These are phyloP conservation scores for Elsinoe perseae DNA, from an alignment of 2,329 filamentous ascomycete genomes.

Conservation along the genomic window DNA sequence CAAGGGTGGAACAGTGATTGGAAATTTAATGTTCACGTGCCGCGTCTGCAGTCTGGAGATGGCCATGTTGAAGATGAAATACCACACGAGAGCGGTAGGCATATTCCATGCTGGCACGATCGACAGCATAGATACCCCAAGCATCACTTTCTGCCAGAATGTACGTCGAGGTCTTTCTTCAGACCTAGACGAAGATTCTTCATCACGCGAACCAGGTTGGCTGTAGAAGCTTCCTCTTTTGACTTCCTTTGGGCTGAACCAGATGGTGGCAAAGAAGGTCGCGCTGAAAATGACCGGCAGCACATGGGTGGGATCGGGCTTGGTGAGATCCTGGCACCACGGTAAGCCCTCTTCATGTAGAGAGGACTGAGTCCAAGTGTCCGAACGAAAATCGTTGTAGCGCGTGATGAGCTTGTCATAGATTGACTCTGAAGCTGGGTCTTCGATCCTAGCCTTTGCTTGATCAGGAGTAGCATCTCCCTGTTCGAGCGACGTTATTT, in stretches of 20 bases:
- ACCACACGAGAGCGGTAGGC: conserved; percentile 13
- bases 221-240: conserved; percentile 12
- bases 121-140: conserved; percentile 5
- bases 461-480: not conserved
- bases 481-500: not conserved
- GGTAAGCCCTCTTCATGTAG: not conserved
- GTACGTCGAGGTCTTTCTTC: not conserved
- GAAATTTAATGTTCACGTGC: not conserved
- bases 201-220: not conserved
- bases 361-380: conserved; percentile 3
- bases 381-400: not conserved
- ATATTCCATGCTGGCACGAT: conserved; percentile 13
- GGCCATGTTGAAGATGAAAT: conserved; percentile 15
- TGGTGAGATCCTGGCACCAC: conserved; percentile 11
- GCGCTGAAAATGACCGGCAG: conserved; percentile 12
- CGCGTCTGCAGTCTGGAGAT: conserved; percentile 9
- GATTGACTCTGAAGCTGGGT: not conserved
- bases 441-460: not conserved
- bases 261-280: conserved; percentile 10
- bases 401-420: not conserved
- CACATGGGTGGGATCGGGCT: not conserved
- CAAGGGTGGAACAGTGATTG: not conserved
- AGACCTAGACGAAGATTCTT: not conserved
- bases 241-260: conserved; percentile 10
- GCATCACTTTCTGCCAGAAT: conserved; percentile 10